Evolutionary conservation across 371 early-diverging fungal species (phyloP).

Genomic region (Mucor mucedo): DNA sequence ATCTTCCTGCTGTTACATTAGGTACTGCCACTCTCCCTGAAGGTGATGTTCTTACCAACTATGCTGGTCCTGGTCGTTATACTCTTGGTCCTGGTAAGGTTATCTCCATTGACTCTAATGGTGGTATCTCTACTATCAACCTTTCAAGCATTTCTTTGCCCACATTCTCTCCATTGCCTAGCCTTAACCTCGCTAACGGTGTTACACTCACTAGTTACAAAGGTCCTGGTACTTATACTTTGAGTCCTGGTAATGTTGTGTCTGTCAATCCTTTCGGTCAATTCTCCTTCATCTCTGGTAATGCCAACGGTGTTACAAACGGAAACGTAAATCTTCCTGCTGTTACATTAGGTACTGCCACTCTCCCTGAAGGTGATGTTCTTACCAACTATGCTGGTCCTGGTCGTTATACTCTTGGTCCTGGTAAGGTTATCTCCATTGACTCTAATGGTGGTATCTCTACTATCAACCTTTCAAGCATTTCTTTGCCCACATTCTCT

Average conservation of each 20-base stretch:
- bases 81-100: constrained; percentile 13
- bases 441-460: neutral
- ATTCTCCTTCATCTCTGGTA: neutral
- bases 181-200: neutral
- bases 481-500: too few relatives aligned
- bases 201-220: neutral
- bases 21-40: neutral
- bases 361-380: neutral
- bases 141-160: neutral
- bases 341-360: neutral
- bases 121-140: neutral
- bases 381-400: neutral
- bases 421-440: constrained; percentile 1
- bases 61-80: constrained; percentile 13
- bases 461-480: too few relatives aligned
- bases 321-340: neutral
- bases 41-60: neutral
- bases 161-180: neutral
- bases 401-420: neutral
- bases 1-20: neutral
- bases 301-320: neutral
- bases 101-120: neutral
- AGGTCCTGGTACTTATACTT: constrained; percentile 12
- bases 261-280: neutral
- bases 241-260: constrained; percentile 1